A percentile compares a stretch with the other conserved stretches of the same genome.
phyloP scores from a whole-genome alignment of 2,329 filamentous ascomycete genomes.

The Fusarium sp. region DNA sequence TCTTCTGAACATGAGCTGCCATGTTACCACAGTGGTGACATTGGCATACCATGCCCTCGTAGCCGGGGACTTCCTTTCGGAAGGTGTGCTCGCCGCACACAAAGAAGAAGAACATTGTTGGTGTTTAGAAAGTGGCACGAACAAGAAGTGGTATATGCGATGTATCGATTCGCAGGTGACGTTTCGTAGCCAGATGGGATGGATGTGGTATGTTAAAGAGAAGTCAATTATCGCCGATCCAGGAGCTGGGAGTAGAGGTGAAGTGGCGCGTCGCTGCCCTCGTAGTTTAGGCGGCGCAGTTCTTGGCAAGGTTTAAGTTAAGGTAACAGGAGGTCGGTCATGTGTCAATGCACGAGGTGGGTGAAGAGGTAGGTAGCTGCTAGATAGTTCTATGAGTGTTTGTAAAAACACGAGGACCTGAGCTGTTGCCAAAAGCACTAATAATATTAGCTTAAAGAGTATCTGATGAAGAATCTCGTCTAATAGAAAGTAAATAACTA shows the following conservation, averaged over 20 bases:
- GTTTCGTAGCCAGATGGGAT: no score
- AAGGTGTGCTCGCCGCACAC: constrained; percentile 73
- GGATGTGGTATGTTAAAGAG: constrained; percentile 12
- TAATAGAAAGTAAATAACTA: background rate
- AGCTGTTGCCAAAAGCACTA: no score
- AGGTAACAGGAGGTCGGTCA: constrained; percentile 19
- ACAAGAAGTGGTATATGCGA: background rate
- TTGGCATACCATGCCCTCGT: constrained; percentile 72
- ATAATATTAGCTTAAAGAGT: background rate
- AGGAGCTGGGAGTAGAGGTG: constrained; percentile 3
- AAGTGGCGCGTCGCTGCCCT: constrained; percentile 30
- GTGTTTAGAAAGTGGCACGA: background rate
- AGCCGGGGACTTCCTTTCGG: constrained; percentile 70
- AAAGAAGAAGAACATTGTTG: constrained; percentile 71
- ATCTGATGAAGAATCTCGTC: background rate
- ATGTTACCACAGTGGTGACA: constrained; percentile 78
- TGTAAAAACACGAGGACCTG: background rate
- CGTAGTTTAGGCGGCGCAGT: constrained; percentile 39
- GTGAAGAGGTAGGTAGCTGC: background rate
- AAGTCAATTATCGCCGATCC: constrained; percentile 4
- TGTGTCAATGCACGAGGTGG: background rate
- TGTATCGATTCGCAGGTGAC: background rate
- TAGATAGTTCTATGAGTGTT: background rate
- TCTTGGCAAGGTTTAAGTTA: constrained; percentile 37
- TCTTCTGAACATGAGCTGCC: constrained; percentile 71